Evolutionary conservation across 176 grass and related monocot genomes (phyloP).

Genomic region (Phoenix roebelenii): DNA sequence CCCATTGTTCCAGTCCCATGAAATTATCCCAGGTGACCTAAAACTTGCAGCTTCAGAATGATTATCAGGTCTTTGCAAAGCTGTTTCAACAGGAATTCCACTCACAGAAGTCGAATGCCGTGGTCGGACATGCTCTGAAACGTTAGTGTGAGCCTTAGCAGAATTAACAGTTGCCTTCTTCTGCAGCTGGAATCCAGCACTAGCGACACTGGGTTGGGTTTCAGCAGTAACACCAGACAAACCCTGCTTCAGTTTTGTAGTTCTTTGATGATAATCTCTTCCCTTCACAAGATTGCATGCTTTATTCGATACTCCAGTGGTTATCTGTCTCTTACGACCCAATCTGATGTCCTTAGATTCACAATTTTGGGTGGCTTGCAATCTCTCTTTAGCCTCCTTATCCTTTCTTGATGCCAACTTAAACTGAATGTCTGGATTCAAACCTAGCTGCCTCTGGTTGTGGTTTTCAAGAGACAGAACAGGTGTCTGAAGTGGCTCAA

Average conservation of each 20-base stretch:
- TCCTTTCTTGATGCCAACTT: constrained; percentile 21
- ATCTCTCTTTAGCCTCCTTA: constrained; percentile 21
- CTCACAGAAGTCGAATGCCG: constrained; percentile 25
- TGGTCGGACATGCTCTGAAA: constrained; percentile 29
- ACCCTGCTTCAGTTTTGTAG: constrained; percentile 40
- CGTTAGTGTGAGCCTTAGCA: constrained; percentile 32
- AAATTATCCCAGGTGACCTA: constrained; percentile 23
- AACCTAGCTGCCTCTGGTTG: constrained; percentile 18
- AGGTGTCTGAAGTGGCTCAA: constrained; percentile 48
- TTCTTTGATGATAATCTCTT: neutral
- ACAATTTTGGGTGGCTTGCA: constrained; percentile 25
- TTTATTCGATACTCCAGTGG: constrained; percentile 25
- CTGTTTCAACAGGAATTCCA: constrained; percentile 17
- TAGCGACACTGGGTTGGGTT: constrained; percentile 26
- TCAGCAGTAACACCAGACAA: constrained; percentile 38
- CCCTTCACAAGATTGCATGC: constrained; percentile 36
- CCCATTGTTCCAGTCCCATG: constrained; percentile 25
- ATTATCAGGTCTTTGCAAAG: constrained; percentile 23
- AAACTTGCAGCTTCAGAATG: constrained; percentile 27
- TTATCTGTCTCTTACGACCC: constrained; percentile 23
- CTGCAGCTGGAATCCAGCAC: constrained; percentile 21
- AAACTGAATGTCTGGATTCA: constrained; percentile 20
- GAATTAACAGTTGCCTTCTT: constrained; percentile 28
- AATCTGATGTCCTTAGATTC: constrained; percentile 38
- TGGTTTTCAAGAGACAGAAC: constrained; percentile 48